phyloP scores from a whole-genome alignment of 2,329 filamentous ascomycete species.

The Fusarium beomiforme region DNA sequence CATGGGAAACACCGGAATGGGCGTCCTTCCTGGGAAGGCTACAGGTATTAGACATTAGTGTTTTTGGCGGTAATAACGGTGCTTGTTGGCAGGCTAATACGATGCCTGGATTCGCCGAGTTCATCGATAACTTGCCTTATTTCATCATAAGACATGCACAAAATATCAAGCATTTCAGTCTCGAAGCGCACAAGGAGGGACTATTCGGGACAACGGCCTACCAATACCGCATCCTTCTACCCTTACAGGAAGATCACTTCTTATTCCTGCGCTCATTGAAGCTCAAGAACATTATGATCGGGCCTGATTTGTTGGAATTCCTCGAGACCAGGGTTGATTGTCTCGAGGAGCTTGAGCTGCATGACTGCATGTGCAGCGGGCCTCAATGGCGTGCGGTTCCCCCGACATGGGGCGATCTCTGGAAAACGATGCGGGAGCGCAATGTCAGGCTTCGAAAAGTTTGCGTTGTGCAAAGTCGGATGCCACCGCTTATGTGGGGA shows the following conservation, averaged over 20 bases:
- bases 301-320: background rate
- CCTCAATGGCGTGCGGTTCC: accelerated
- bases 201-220: background rate
- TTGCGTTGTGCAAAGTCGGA: background rate
- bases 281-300: background rate
- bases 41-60: background rate
- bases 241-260: background rate
- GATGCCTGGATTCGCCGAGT: accelerated
- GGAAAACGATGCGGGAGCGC: background rate
- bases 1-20: background rate
- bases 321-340: background rate
- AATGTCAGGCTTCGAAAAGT: accelerated
- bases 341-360: background rate
- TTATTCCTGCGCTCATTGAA: background rate
- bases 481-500: background rate
- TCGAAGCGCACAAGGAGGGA: background rate
- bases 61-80: background rate
- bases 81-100: background rate
- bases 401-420: background rate
- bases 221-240: background rate
- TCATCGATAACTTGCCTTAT: background rate
- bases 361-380: background rate
- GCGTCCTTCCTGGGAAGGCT: background rate
- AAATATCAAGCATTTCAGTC: background rate
- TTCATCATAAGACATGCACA: background rate